phyloP scores from a whole-genome alignment of 306 rosid genomes.

The Morella rubra region DNA sequence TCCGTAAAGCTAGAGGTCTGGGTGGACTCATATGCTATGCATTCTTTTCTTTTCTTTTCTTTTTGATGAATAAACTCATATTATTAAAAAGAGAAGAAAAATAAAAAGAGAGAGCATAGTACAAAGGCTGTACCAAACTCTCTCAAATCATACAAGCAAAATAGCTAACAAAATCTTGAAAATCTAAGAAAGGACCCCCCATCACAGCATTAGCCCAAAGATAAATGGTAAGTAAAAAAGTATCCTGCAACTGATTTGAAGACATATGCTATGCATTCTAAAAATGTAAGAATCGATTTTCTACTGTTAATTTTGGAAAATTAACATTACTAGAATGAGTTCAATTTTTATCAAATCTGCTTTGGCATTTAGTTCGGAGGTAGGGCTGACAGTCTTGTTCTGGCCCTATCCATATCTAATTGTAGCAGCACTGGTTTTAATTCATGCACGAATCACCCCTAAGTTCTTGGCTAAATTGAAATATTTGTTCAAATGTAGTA shows the following conservation, averaged over 20 bases:
- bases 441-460: background rate
- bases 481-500: background rate
- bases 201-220: too few species aligned
- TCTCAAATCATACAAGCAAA: too few species aligned
- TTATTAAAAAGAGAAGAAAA: too few species aligned
- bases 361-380: background rate
- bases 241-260: too few species aligned
- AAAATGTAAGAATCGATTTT: background rate
- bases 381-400: background rate
- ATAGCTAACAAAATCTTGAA: too few species aligned
- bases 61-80: too few species aligned
- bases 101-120: too few species aligned
- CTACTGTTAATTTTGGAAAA: background rate
- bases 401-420: background rate
- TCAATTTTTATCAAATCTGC: background rate
- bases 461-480: background rate
- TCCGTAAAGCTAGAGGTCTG: constrained; percentile 1
- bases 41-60: too few species aligned
- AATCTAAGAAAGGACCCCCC: too few species aligned
- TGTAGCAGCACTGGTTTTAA: background rate
- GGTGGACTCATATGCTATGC: background rate
- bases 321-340: background rate
- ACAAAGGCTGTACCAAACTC: too few species aligned
- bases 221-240: too few species aligned
- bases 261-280: background rate